phyloP scores from a whole-genome alignment of 805 yeast species.

The Yarrowia sp. region DNA sequence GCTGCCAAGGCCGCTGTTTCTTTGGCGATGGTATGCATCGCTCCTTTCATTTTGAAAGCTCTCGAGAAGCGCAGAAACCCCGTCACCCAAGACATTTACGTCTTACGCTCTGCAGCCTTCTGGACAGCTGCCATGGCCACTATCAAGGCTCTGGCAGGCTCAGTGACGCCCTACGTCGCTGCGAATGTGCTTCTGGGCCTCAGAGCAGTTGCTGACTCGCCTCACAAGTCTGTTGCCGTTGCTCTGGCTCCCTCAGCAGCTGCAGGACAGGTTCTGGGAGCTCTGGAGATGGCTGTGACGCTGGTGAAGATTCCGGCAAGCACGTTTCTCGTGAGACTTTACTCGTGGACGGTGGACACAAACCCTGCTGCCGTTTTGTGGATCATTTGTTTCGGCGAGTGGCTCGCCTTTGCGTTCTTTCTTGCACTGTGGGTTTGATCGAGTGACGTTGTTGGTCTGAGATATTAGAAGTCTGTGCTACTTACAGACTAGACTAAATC shows the following conservation, averaged over 20 bases:
- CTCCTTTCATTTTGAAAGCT: background rate
- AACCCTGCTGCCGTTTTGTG: background rate
- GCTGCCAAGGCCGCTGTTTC: background rate
- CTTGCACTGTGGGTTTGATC: background rate
- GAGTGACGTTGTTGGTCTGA: no score
- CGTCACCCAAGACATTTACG: slow-evolving; percentile 8
- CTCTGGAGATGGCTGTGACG: slow-evolving; percentile 4
- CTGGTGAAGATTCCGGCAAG: slow-evolving; percentile 10
- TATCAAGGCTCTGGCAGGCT: background rate
- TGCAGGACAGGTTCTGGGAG: slow-evolving; percentile 18
- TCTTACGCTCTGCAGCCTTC: background rate
- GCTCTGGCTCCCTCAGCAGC: slow-evolving; percentile 14
- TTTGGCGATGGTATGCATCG: background rate
- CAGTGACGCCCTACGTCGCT: background rate
- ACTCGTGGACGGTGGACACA: background rate
- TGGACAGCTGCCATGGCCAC: slow-evolving; percentile 1
- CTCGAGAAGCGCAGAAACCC: slow-evolving; percentile 11
- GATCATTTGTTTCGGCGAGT: slow-evolving; percentile 20
- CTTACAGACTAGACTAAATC: no score
- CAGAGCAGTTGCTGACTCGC: background rate
- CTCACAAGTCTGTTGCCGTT: slow-evolving; percentile 9
- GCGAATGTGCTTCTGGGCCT: slow-evolving; percentile 10
- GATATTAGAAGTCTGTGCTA: no score
- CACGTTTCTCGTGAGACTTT: background rate
- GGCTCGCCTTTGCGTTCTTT: background rate